A percentile compares a stretch with the other conserved stretches of the same genome.
Conservation (phyloP, 73 alveolate species). For the Symbiodinium pilosum region DNA sequence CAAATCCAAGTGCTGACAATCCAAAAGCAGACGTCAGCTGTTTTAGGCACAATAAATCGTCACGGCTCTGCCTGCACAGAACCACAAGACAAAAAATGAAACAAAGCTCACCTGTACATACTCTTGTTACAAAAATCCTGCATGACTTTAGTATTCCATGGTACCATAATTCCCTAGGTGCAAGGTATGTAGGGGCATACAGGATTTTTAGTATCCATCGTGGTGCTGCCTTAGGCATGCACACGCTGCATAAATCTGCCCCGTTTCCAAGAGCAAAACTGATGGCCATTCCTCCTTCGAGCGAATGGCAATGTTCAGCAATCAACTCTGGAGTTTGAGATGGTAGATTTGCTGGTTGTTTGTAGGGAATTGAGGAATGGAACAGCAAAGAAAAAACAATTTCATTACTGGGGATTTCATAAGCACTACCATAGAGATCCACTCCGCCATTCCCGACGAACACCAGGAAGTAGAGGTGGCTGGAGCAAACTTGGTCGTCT, state of each 20-base stretch:
- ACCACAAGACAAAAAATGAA: neutral
- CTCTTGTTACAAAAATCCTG: neutral
- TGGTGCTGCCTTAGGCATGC: neutral
- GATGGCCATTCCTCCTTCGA: neutral
- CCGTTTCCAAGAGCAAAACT: neutral
- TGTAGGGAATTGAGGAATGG: neutral
- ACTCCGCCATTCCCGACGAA: neutral
- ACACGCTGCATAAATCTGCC: neutral
- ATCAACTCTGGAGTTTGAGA: no score
- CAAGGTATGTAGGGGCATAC: neutral
- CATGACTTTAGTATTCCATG: neutral
- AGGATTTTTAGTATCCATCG: no score
- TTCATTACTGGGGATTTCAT: neutral
- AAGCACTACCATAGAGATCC: neutral
- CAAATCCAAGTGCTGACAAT: no score
- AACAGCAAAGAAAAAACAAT: neutral
- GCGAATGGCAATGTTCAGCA: slow-evolving; percentile 2
- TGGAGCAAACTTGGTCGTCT: neutral
- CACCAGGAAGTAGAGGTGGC: neutral
- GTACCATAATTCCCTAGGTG: neutral
- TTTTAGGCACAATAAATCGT: no score
- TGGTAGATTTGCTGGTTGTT: neutral
- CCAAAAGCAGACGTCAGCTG: no score
- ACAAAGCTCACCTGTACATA: neutral
- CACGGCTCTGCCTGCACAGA: neutral